These are phyloP conservation scores for Lentinula detonsa DNA, from an alignment of 768 basidiomycete species.

Conservation along the genomic window DNA sequence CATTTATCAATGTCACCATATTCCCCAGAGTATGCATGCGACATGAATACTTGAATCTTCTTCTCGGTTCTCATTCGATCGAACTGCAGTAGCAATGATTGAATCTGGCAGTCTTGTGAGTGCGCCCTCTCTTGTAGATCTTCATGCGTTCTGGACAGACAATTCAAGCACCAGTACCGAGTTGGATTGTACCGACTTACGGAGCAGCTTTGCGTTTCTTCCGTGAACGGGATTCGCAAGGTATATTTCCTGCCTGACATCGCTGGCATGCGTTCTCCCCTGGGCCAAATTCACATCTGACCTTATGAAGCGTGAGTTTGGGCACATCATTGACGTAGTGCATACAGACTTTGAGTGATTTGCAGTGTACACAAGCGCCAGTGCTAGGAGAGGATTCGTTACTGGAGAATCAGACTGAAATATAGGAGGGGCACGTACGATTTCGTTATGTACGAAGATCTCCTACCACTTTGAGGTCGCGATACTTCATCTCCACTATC, in stretches of 20 bases:
- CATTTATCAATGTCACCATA: not conserved
- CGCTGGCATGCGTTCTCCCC: slow-evolving; percentile 43
- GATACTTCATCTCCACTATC: slow-evolving; percentile 1
- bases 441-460: not conserved
- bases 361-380: slow-evolving; percentile 53
- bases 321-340: not conserved
- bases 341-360: slow-evolving; percentile 42
- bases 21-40: slow-evolving; percentile 20
- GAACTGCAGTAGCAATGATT: slow-evolving; percentile 35
- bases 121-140: slow-evolving; percentile 41
- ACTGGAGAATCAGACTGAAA: not conserved
- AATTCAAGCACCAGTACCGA: not conserved
- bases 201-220: slow-evolving; percentile 56
- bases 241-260: slow-evolving; percentile 39
- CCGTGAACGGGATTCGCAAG: slow-evolving; percentile 39
- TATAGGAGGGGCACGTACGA: not conserved
- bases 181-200: slow-evolving; percentile 24
- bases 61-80: slow-evolving; percentile 33
- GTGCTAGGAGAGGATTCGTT: slow-evolving; percentile 21
- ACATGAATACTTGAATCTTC: slow-evolving; percentile 37
- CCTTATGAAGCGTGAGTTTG: slow-evolving; percentile 22
- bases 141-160: slow-evolving; percentile 41
- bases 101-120: slow-evolving; percentile 40
- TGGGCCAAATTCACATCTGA: slow-evolving; percentile 42
- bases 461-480: not conserved